These are phyloP conservation scores for Rhizopogon sp. DNA, from an alignment of 768 basidiomycete genomes.

Conservation along the genomic window DNA sequence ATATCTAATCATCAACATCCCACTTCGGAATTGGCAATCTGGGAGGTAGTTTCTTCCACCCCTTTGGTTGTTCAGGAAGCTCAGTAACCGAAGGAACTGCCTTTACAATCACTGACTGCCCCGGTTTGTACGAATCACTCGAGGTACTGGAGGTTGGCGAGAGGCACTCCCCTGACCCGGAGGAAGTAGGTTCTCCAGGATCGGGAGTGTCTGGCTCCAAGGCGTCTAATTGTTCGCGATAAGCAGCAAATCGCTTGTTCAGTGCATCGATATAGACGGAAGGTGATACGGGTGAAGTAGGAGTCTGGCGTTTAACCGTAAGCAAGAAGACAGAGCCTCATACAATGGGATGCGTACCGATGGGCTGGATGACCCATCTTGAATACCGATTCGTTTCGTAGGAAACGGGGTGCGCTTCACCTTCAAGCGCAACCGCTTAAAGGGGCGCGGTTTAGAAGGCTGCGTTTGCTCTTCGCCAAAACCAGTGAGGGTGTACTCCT, in stretches of 20 bases:
- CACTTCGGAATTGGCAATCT: slow-evolving; percentile 27
- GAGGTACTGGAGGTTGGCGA: not conserved
- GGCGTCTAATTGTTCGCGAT: not conserved
- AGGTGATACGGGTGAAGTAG: not conserved
- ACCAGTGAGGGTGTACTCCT: slow-evolving; percentile 36
- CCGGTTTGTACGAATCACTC: not conserved
- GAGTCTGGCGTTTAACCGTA: not conserved
- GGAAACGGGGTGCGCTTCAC: slow-evolving; percentile 23
- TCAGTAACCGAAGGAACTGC: not conserved
- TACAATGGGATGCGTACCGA: not conserved
- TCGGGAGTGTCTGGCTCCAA: not conserved
- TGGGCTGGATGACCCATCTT: not conserved
- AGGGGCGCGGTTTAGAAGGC: slow-evolving; percentile 10
- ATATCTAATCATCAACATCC: slow-evolving; percentile 7
- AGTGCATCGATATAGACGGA: not conserved
- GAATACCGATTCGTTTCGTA: slow-evolving; percentile 5
- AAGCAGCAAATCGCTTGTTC: not conserved
- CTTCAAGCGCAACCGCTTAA: slow-evolving; percentile 18
- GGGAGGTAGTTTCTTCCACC: slow-evolving; percentile 24
- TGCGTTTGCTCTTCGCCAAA: slow-evolving; percentile 37
- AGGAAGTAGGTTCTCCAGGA: not conserved
- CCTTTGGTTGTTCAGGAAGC: not conserved
- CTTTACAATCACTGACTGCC: not conserved
- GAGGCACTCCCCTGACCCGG: too few relatives aligned
- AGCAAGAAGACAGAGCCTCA: not conserved